Conservation (phyloP, 73 alveolate genomes). For the Loxodes magnus region DNA sequence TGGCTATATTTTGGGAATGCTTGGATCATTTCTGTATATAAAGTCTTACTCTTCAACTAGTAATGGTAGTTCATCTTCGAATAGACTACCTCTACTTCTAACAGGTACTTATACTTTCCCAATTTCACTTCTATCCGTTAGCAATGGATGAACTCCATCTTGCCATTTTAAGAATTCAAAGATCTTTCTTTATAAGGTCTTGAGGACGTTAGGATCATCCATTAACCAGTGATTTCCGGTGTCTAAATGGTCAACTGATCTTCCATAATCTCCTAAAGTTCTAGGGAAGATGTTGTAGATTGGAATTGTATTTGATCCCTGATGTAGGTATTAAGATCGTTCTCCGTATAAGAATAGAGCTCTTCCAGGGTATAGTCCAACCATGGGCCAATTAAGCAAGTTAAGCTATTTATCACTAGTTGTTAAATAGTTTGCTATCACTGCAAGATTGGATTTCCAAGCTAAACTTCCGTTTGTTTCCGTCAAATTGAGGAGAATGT, state of each 20-base stretch:
- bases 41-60: slow-evolving; percentile 2
- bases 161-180: slow-evolving; percentile 37
- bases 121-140: slow-evolving; percentile 41
- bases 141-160: slow-evolving; percentile 48
- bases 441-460: slow-evolving; percentile 30
- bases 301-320: slow-evolving; percentile 49
- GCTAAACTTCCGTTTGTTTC: slow-evolving; percentile 20
- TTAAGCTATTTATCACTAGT: not conserved
- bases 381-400: not conserved
- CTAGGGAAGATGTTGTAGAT: slow-evolving; percentile 61
- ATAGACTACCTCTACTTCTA: not conserved
- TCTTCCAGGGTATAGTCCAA: slow-evolving; percentile 64
- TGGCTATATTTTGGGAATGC: slow-evolving; percentile 11
- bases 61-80: not conserved
- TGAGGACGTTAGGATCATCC: slow-evolving; percentile 24
- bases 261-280: slow-evolving; percentile 35
- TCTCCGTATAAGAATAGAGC: slow-evolving; percentile 44
- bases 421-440: slow-evolving; percentile 22
- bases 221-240: slow-evolving; percentile 47
- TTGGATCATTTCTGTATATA: too few relatives aligned
- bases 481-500: slow-evolving; percentile 21
- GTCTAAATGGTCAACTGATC: slow-evolving; percentile 22
- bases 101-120: slow-evolving; percentile 25
- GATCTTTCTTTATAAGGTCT: slow-evolving; percentile 29
- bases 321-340: slow-evolving; percentile 45